Evolutionary conservation across 139 green algal genomes (phyloP).

Genomic region (Desmodesmus armatus): DNA sequence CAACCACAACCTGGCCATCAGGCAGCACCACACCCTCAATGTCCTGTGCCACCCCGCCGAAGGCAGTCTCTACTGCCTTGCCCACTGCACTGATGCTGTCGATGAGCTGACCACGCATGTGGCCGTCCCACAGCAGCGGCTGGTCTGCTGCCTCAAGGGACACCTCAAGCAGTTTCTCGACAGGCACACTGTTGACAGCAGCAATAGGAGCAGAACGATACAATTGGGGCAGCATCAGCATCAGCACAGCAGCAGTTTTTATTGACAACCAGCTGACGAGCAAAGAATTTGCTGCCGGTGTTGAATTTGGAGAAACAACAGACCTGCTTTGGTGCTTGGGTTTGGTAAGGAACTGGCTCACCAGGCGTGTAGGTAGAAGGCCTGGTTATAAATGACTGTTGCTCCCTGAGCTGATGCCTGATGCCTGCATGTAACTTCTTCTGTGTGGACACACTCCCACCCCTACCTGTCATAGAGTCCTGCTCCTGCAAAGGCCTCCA

Average conservation of each 20-base stretch:
- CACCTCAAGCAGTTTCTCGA: constrained; percentile 57
- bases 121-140: constrained; percentile 75
- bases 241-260: no score
- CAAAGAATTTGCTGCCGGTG: no score
- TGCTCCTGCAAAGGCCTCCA: constrained; percentile 88
- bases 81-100: constrained; percentile 60
- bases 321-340: no score
- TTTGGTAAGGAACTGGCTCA: no score
- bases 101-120: constrained; percentile 57
- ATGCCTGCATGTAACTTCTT: neutral
- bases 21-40: constrained; percentile 81
- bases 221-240: neutral
- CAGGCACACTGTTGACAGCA: constrained; percentile 60
- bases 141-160: constrained; percentile 70
- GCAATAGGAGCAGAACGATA: constrained; percentile 5
- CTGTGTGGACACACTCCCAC: neutral
- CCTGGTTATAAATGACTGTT: neutral
- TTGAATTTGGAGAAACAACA: no score
- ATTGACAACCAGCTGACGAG: no score
- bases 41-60: constrained; percentile 74
- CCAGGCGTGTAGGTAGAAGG: neutral
- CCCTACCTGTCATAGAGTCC: constrained; percentile 82
- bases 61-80: constrained; percentile 58
- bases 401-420: neutral
- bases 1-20: constrained; percentile 72